Percentiles rank a stretch among this genome's conserved stretches.
These are phyloP conservation scores for Nigrospora sphaerica DNA, from an alignment of 2,329 filamentous ascomycete species.

Conservation along the genomic window DNA sequence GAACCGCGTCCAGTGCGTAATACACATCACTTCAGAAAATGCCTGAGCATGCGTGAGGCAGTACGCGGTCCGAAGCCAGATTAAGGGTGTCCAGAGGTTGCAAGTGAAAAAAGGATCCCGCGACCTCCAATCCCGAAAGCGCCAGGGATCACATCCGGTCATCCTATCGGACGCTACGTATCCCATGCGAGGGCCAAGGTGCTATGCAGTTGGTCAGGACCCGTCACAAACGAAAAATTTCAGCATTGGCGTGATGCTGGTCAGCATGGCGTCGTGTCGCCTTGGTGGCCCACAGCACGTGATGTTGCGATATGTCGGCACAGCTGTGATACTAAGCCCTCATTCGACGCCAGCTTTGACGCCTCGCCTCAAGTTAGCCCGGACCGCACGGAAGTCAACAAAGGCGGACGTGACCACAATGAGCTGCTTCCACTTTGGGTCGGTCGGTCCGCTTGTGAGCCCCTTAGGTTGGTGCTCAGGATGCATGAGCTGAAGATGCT, in stretches of 20 bases:
- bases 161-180: slow-evolving; percentile 9
- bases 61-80: slow-evolving; percentile 9
- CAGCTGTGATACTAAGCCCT: neutral
- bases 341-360: too few relatives aligned
- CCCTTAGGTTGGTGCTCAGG: too few relatives aligned
- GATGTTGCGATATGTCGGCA: neutral
- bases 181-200: slow-evolving; percentile 7
- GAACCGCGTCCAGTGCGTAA: slow-evolving; percentile 3
- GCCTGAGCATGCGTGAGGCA: slow-evolving; percentile 21
- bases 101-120: slow-evolving; percentile 15
- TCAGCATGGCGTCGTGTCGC: slow-evolving; percentile 9
- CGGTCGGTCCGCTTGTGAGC: too few relatives aligned
- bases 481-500: too few relatives aligned
- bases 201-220: slow-evolving; percentile 6
- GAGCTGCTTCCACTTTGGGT: too few relatives aligned
- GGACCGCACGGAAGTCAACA: too few relatives aligned
- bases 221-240: slow-evolving; percentile 1
- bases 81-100: slow-evolving; percentile 11
- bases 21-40: slow-evolving; percentile 13
- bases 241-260: slow-evolving; percentile 8
- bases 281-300: neutral
- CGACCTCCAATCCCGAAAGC: slow-evolving; percentile 4
- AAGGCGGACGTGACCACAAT: too few relatives aligned
- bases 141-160: slow-evolving; percentile 12
- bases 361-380: too few relatives aligned